A percentile compares a stretch with the other conserved stretches of the same genome.
These are phyloP conservation scores for Blastocystis hominis DNA, from an alignment of 352 stramenopile species.

Conservation along the genomic window DNA sequence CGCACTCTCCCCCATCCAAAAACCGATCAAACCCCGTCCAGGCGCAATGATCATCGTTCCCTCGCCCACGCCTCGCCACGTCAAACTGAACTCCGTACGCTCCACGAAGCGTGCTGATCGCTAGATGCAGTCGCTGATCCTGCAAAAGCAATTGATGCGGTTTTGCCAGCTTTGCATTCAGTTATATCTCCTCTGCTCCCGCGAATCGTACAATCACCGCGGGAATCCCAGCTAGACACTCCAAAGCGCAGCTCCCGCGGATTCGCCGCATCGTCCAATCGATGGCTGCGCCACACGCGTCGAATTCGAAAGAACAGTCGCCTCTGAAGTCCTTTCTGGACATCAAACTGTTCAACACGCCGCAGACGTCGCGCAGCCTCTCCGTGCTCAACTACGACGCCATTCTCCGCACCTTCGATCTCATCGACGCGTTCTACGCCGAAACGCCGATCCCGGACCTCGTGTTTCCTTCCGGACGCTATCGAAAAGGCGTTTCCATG, in stretches of 20 bases:
- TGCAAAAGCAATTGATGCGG: conserved; percentile 38
- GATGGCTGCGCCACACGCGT: not conserved
- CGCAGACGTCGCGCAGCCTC: not conserved
- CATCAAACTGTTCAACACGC: not conserved
- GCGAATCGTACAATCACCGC: not conserved
- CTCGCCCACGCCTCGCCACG: not conserved
- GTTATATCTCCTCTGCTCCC: conserved; percentile 19
- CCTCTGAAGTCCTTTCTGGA: not conserved
- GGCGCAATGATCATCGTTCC: not conserved
- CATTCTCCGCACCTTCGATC: not conserved
- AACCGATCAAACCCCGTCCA: not conserved
- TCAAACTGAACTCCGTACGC: not conserved
- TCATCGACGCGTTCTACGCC: conserved; percentile 4
- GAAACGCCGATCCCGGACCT: not conserved
- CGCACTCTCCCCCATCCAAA: not conserved
- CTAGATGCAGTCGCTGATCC: conserved; percentile 9
- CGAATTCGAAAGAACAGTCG: not conserved
- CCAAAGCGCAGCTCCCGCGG: not conserved
- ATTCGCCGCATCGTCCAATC: not conserved
- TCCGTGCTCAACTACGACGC: not conserved
- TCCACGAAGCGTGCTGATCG: not conserved
- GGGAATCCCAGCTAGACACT: not conserved
- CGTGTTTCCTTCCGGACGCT: not conserved
- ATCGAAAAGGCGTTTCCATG: not conserved
- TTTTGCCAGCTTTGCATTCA: conserved; percentile 18